Evolutionary conservation across 345 rosid species (phyloP).

Genomic region (Eucalyptus pauciflora): DNA sequence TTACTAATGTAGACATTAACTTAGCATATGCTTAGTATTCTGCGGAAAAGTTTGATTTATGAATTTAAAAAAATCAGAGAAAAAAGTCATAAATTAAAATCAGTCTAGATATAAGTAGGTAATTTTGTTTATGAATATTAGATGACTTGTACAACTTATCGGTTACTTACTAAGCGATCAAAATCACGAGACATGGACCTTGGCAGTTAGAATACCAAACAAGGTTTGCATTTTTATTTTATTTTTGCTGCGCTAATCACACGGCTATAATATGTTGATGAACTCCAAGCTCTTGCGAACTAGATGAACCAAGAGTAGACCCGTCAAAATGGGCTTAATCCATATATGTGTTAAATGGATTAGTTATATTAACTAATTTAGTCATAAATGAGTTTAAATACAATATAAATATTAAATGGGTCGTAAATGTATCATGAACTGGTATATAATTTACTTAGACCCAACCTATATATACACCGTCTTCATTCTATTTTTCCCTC

Average conservation of each 20-base stretch:
- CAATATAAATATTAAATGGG: background rate
- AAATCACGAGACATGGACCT: background rate
- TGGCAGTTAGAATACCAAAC: no score
- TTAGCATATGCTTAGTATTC: background rate
- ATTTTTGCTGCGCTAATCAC: background rate
- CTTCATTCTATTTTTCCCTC: accelerated
- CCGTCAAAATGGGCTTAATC: background rate
- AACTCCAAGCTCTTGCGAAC: background rate
- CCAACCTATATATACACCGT: accelerated
- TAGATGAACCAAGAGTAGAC: background rate
- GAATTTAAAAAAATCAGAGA: background rate
- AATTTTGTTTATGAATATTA: background rate
- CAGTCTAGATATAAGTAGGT: background rate
- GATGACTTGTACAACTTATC: background rate
- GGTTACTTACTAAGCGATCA: background rate
- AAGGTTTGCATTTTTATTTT: background rate
- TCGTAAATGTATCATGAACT: accelerated
- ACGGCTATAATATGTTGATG: background rate
- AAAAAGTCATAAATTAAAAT: background rate
- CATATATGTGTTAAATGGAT: accelerated
- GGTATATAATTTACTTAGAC: accelerated
- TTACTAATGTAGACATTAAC: accelerated
- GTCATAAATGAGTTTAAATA: background rate
- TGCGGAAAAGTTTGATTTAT: no score
- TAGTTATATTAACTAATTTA: no score